A percentile compares a stretch with the other conserved stretches of the same genome.
Evolutionary conservation across 129 eudicot genomes (phyloP).

Genomic region (Ambrosia trifida): DNA sequence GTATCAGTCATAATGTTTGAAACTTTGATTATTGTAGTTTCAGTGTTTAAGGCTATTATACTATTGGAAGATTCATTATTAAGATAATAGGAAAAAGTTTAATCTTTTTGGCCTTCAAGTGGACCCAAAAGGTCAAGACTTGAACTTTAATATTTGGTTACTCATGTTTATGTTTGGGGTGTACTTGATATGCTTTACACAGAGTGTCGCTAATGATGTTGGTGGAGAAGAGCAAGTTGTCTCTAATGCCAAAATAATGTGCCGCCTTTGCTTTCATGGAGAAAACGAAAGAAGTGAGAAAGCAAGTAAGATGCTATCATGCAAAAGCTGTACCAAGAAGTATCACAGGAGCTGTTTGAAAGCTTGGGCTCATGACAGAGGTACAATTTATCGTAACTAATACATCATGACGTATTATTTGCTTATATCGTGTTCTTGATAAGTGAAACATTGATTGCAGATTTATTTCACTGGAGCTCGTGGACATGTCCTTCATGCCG

Average conservation of each 20-base stretch:
- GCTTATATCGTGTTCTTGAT: conserved; percentile 18
- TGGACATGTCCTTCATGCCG: conserved; percentile 95
- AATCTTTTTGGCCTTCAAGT: background rate
- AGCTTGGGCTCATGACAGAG: conserved; percentile 89
- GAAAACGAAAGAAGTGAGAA: conserved; percentile 85
- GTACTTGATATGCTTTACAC: conserved; percentile 21
- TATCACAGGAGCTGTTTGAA: conserved; percentile 89
- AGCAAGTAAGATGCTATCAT: conserved; percentile 85
- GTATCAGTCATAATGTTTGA: background rate
- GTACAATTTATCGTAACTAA: conserved; percentile 35
- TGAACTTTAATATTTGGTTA: background rate
- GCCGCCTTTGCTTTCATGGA: conserved; percentile 85
- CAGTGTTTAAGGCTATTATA: background rate
- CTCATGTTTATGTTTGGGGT: background rate
- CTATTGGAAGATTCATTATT: background rate
- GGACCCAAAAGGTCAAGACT: conserved; percentile 24
- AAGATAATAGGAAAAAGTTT: conserved; percentile 2
- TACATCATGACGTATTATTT: background rate
- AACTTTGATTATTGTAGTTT: background rate
- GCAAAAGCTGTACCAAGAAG: conserved; percentile 86
- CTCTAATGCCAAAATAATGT: conserved; percentile 72
- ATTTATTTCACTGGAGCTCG: conserved; percentile 95
- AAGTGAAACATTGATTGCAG: conserved; percentile 46
- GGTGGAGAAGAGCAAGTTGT: conserved; percentile 68
- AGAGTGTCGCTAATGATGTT: conserved; percentile 55